Conservation (phyloP, 441 rosid species). For the Hura crepitans region DNA sequence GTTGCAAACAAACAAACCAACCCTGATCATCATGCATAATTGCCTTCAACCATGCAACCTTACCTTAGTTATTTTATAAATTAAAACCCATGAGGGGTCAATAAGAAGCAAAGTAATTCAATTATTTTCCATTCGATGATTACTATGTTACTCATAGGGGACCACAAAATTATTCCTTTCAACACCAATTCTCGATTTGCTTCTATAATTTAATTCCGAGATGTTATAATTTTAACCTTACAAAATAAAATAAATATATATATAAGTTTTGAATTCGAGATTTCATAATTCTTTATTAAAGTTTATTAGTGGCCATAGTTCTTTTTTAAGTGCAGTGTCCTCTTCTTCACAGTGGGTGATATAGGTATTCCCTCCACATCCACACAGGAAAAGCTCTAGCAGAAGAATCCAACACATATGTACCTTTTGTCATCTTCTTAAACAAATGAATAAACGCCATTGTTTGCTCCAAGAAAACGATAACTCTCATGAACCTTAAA, state of each 20-base stretch:
- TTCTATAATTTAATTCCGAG: too few relatives aligned
- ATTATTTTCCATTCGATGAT: too few relatives aligned
- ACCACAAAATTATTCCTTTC: neutral
- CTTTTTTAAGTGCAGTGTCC: too few relatives aligned
- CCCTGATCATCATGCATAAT: neutral
- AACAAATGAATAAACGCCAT: conserved; percentile 1
- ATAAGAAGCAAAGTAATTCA: too few relatives aligned
- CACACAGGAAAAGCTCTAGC: neutral
- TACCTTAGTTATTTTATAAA: neutral
- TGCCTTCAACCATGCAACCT: neutral
- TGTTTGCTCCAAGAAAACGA: conserved; percentile 20
- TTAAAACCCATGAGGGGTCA: too few relatives aligned
- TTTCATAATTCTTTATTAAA: too few relatives aligned
- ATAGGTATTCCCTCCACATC: neutral
- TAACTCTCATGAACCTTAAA: conserved; percentile 21
- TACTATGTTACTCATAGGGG: neutral
- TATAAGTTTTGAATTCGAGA: too few relatives aligned
- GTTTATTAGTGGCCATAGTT: too few relatives aligned
- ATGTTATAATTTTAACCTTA: too few relatives aligned
- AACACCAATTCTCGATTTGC: neutral
- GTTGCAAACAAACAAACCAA: conserved; percentile 8
- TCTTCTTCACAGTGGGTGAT: neutral
- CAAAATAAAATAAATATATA: too few relatives aligned
- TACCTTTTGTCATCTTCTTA: conserved; percentile 7
- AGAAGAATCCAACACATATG: conserved; percentile 7